Evolutionary conservation across 2,329 filamentous ascomycete species (phyloP).

Genomic region (Penicillium brevicompactum): DNA sequence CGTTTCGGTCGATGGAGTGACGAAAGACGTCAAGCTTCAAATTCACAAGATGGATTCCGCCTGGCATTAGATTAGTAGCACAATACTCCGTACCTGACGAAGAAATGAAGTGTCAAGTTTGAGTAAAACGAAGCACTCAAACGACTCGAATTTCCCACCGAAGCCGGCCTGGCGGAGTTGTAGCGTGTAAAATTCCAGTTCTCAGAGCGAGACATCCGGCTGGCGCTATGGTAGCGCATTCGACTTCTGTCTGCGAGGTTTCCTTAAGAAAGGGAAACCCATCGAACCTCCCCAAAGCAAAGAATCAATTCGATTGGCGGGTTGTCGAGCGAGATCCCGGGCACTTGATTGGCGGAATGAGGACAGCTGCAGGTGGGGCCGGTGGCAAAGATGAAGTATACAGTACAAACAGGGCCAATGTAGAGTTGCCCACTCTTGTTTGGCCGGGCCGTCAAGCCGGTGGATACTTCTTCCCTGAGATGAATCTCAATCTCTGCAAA

Average conservation of each 20-base stretch:
- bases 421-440: neutral
- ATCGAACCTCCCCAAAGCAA: neutral
- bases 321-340: neutral
- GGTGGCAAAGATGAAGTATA: neutral
- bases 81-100: no score
- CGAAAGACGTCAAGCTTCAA: slow-evolving; percentile 12
- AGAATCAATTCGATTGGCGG: neutral
- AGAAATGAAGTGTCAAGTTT: no score
- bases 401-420: neutral
- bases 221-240: no score
- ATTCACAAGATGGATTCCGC: slow-evolving; percentile 9
- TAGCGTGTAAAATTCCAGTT: no score
- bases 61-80: slow-evolving; percentile 7
- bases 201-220: no score
- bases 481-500: neutral
- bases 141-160: no score
- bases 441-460: neutral
- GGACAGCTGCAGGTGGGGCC: neutral
- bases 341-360: neutral
- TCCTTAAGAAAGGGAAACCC: neutral
- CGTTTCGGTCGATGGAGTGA: slow-evolving; percentile 19
- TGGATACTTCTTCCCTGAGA: neutral
- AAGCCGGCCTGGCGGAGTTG: no score
- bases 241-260: no score
- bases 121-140: no score